phyloP scores from a whole-genome alignment of 2,329 filamentous ascomycete species.

The Nannizzia gypsea region DNA sequence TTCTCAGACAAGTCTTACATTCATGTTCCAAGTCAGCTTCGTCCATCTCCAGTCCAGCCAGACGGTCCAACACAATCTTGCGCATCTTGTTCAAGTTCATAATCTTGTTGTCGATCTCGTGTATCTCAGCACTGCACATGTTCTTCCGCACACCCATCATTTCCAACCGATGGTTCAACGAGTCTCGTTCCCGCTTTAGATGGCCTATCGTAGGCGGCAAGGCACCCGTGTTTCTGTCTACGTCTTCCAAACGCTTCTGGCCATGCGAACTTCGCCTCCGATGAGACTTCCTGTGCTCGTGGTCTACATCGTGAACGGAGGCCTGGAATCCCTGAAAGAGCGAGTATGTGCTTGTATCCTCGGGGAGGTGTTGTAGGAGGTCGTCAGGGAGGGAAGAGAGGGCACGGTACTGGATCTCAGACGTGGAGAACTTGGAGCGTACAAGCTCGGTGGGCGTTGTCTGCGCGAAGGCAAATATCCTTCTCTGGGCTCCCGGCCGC shows the following conservation, averaged over 20 bases:
- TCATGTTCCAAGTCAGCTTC: slow-evolving; percentile 85
- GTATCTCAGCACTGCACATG: slow-evolving; percentile 93
- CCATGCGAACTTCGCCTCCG: slow-evolving; percentile 60
- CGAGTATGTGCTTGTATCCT: slow-evolving; percentile 74
- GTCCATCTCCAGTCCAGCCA: slow-evolving; percentile 79
- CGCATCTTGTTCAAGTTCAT: slow-evolving; percentile 87
- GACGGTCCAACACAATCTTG: slow-evolving; percentile 73
- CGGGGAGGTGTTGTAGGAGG: slow-evolving; percentile 76
- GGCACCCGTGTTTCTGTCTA: slow-evolving; percentile 45
- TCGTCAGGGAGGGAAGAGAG: slow-evolving; percentile 82
- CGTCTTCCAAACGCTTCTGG: slow-evolving; percentile 56
- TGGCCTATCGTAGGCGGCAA: slow-evolving; percentile 55
- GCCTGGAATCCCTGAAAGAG: slow-evolving; percentile 96
- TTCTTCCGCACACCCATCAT: slow-evolving; percentile 89
- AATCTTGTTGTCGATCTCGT: slow-evolving; percentile 94
- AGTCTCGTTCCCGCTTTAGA: slow-evolving; percentile 67
- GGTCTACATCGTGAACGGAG: slow-evolving; percentile 59
- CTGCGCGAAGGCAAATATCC: slow-evolving; percentile 80
- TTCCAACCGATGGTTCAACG: slow-evolving; percentile 73
- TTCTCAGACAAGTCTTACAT: slow-evolving; percentile 40
- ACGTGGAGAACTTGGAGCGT: slow-evolving; percentile 75
- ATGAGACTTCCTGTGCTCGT: slow-evolving; percentile 55
- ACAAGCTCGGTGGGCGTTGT: slow-evolving; percentile 90
- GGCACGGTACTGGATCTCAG: slow-evolving; percentile 89
- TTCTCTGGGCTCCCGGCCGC: slow-evolving; percentile 71